Conservation (phyloP, 108 stramenopile genomes). For the Cyclotella kingstonii region DNA sequence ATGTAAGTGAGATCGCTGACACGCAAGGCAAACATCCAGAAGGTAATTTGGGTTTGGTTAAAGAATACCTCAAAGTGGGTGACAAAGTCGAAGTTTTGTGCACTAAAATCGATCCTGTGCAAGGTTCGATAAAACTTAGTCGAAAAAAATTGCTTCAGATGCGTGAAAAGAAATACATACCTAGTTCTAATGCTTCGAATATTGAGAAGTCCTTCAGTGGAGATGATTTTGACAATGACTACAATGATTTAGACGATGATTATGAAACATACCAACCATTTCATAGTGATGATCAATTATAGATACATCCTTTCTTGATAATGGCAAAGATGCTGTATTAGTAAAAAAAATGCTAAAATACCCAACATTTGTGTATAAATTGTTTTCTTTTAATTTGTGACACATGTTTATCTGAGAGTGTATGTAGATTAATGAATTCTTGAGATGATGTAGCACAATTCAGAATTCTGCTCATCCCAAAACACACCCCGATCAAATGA, state of each 20-base stretch:
- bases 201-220: not conserved
- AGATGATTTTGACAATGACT: not conserved
- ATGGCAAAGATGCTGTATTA: no score
- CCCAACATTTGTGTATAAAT: no score
- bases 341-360: no score
- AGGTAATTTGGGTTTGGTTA: conserved; percentile 57
- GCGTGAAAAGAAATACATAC: not conserved
- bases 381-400: no score
- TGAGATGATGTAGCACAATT: no score
- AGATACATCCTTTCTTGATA: no score
- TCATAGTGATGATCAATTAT: not conserved
- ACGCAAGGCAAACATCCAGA: conserved; percentile 41
- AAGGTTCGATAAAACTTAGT: conserved; percentile 63
- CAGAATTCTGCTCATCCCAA: no score
- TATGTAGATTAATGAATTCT: no score
- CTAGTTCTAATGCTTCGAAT: not conserved
- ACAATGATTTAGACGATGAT: not conserved
- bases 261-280: not conserved
- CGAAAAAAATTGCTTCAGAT: conserved; percentile 24
- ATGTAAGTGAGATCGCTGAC: conserved; percentile 76
- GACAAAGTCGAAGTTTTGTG: conserved; percentile 59
- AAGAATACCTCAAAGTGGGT: conserved; percentile 53
- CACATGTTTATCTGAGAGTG: no score
- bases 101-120: conserved; percentile 65
- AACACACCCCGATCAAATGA: no score